phyloP scores from a whole-genome alignment of 805 yeast genomes.

The Saccharomycopsis fermentans region DNA sequence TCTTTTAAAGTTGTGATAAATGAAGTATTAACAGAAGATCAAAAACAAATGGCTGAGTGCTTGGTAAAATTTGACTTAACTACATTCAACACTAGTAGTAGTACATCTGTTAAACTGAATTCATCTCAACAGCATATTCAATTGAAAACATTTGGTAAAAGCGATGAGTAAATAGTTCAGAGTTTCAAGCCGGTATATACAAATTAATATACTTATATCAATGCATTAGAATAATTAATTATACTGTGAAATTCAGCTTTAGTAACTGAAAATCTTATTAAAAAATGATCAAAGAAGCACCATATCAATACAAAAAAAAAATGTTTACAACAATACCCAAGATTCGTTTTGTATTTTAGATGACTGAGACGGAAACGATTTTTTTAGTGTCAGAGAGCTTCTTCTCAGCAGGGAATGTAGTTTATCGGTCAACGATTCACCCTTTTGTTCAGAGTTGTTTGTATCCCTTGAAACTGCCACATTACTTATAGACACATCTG shows the following conservation, averaged over 20 bases:
- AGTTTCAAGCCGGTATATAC: too few relatives aligned
- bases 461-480: background rate
- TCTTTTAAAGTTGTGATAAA: slow-evolving; percentile 41
- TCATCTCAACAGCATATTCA: slow-evolving; percentile 9
- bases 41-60: slow-evolving; percentile 24
- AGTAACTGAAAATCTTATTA: background rate
- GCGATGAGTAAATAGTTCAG: background rate
- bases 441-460: background rate
- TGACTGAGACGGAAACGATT: background rate
- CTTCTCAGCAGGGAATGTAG: background rate
- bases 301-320: background rate
- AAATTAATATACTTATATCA: background rate
- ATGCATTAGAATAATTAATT: background rate
- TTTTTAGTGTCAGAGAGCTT: background rate
- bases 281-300: background rate
- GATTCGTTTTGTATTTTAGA: background rate
- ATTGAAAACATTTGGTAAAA: slow-evolving; percentile 14
- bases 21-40: slow-evolving; percentile 29
- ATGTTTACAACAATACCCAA: background rate
- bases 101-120: background rate
- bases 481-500: background rate
- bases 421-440: background rate
- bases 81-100: slow-evolving; percentile 5
- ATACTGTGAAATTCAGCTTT: background rate
- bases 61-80: slow-evolving; percentile 15